Percentiles rank a stretch among this genome's conserved stretches.
Evolutionary conservation across 495 filamentous ascomycete species (phyloP).

Genomic region (Jackrogersella minutella): DNA sequence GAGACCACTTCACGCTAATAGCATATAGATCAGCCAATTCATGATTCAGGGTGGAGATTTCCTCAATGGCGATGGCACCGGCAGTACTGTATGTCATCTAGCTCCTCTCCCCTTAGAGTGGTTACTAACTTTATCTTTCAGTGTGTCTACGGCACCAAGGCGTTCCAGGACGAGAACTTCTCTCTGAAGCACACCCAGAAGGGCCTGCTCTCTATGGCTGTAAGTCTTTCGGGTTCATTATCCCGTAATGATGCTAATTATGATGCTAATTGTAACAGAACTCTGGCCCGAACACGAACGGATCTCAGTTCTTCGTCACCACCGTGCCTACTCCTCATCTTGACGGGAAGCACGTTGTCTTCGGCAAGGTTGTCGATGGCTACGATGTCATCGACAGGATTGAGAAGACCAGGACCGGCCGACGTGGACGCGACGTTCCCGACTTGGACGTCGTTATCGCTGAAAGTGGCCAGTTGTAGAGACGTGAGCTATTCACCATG

Average conservation of each 20-base stretch:
- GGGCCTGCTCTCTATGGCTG: conserved; percentile 92
- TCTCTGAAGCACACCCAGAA: conserved; percentile 75
- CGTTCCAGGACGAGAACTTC: conserved; percentile 95
- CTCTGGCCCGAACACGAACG: conserved; percentile 91
- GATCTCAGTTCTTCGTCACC: conserved; percentile 97
- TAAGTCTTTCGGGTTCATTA: conserved; percentile 49
- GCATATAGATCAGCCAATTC: conserved; percentile 84
- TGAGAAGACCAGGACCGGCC: conserved; percentile 82
- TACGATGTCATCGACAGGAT: conserved; percentile 93
- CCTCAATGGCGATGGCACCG: conserved; percentile 90
- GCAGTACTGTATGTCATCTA: conserved; percentile 65
- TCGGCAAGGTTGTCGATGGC: conserved; percentile 88
- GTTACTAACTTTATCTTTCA: conserved; percentile 2
- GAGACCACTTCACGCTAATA: conserved; percentile 1
- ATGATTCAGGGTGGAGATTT: conserved; percentile 98
- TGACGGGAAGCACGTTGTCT: conserved; percentile 95
- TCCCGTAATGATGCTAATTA: no score
- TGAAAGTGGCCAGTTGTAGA: conserved; percentile 90
- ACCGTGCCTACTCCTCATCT: conserved; percentile 85
- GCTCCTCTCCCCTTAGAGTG: no score
- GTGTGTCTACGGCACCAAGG: conserved; percentile 82
- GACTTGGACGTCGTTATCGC: conserved; percentile 84
- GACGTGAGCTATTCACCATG: background rate
- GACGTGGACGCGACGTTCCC: conserved; percentile 76
- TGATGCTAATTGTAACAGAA: conserved; percentile 65